phyloP scores from a whole-genome alignment of 2,329 filamentous ascomycete genomes.

The Epichloe hybrida region DNA sequence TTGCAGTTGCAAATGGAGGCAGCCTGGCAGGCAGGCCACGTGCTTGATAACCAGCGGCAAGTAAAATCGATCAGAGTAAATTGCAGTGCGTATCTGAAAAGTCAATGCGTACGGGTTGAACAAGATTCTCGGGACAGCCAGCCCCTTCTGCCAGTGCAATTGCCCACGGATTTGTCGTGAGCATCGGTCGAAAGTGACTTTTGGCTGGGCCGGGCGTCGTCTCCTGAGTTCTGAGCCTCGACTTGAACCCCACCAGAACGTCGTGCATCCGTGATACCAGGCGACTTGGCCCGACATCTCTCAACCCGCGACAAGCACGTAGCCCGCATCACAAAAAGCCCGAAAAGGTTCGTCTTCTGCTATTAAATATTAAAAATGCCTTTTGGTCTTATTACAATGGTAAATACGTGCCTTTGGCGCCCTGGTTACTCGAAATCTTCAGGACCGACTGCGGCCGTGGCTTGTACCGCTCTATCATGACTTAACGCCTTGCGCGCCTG shows the following conservation, averaged over 20 bases:
- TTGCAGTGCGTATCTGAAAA: too few relatives aligned
- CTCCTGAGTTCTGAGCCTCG: too few relatives aligned
- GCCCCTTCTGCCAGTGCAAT: background rate
- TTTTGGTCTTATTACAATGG: conserved; percentile 2
- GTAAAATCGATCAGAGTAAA: too few relatives aligned
- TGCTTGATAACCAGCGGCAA: too few relatives aligned
- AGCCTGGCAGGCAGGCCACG: too few relatives aligned
- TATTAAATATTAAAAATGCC: background rate
- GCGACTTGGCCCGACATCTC: too few relatives aligned
- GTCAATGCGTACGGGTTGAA: too few relatives aligned
- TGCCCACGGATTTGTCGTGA: background rate
- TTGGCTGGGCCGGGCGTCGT: conserved; percentile 2
- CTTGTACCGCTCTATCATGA: conserved; percentile 16
- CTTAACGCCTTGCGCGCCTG: conserved; percentile 11
- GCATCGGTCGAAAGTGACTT: conserved; percentile 2
- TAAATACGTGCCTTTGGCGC: conserved; percentile 4
- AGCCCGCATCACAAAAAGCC: too few relatives aligned
- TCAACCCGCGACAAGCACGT: too few relatives aligned
- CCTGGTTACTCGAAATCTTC: background rate
- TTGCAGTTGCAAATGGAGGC: too few relatives aligned
- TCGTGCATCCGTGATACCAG: conserved; percentile 1
- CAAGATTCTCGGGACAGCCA: too few relatives aligned
- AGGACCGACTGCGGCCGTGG: conserved; percentile 1
- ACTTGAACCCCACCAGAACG: too few relatives aligned
- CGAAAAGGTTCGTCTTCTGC: background rate